Percentiles rank a stretch among this genome's conserved stretches.
Conservation (phyloP, 805 yeast species). For the Candida tallmaniae region DNA sequence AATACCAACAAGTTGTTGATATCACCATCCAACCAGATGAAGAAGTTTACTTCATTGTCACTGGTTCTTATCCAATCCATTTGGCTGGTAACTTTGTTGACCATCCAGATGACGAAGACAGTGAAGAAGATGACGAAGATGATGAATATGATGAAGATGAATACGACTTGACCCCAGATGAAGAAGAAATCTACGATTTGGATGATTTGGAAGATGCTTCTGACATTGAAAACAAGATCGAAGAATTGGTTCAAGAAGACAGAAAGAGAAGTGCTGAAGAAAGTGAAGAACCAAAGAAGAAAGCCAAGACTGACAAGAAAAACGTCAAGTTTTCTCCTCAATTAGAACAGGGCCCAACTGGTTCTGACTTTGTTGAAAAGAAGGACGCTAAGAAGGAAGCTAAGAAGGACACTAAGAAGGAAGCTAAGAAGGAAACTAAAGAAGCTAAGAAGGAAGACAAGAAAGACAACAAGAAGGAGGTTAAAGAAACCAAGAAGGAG, state of each 20-base stretch:
- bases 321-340: slow-evolving; percentile 81
- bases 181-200: slow-evolving; percentile 65
- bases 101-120: slow-evolving; percentile 83
- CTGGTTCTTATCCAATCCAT: slow-evolving; percentile 93
- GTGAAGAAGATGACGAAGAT: slow-evolving; percentile 44
- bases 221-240: slow-evolving; percentile 67
- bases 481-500: slow-evolving; percentile 24
- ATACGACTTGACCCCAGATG: slow-evolving; percentile 71
- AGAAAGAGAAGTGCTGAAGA: slow-evolving; percentile 28
- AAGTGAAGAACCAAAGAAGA: slow-evolving; percentile 24
- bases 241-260: slow-evolving; percentile 61
- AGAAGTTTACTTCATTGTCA: slow-evolving; percentile 88
- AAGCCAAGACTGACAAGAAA: slow-evolving; percentile 51
- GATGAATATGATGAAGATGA: slow-evolving; percentile 45
- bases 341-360: slow-evolving; percentile 92
- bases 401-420: slow-evolving; percentile 20
- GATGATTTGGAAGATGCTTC: slow-evolving; percentile 67
- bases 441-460: slow-evolving; percentile 23
- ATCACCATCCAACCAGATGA: slow-evolving; percentile 89
- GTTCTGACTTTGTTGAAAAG: slow-evolving; percentile 30
- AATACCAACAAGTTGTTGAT: slow-evolving; percentile 87
- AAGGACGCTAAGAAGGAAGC: slow-evolving; percentile 19
- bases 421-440: slow-evolving; percentile 22
- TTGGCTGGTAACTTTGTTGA: slow-evolving; percentile 93
- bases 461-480: slow-evolving; percentile 18